Evolutionary conservation across 345 rosid species (phyloP).

Genomic region (Linum usitatissimum): DNA sequence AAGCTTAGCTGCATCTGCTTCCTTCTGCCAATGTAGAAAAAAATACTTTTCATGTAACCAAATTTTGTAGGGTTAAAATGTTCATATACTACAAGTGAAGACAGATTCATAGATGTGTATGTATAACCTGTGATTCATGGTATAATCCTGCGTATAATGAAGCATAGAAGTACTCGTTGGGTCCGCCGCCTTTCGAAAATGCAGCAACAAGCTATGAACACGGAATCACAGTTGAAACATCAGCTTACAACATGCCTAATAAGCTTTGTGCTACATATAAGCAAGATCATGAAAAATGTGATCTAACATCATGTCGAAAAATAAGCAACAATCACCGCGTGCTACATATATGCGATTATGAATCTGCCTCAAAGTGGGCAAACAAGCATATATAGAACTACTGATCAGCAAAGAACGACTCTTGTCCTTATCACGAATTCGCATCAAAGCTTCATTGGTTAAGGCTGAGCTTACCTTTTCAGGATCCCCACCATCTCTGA

Average conservation of each 20-base stretch:
- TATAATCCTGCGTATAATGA: constrained; percentile 74
- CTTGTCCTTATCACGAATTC: no score
- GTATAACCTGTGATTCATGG: constrained; percentile 67
- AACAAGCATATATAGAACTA: no score
- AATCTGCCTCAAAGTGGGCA: no score
- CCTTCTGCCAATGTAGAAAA: constrained; percentile 34
- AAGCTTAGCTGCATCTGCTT: constrained; percentile 51
- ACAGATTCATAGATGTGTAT: constrained; percentile 3
- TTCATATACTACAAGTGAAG: no score
- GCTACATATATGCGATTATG: no score
- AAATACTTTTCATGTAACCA: background rate
- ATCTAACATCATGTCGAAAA: no score
- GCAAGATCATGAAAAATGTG: no score
- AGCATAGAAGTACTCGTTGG: constrained; percentile 56
- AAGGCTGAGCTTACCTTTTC: constrained; percentile 40
- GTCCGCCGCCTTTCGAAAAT: constrained; percentile 48
- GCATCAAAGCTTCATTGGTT: no score
- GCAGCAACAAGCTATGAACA: constrained; percentile 42
- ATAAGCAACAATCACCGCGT: no score
- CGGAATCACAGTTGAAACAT: background rate
- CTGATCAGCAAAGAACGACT: no score
- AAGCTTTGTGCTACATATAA: no score
- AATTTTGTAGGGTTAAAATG: constrained; percentile 1
- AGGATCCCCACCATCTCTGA: constrained; percentile 80
- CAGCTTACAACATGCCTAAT: background rate